Evolutionary conservation across 2,329 filamentous ascomycete genomes (phyloP), one percentile per base, ranked within the genome.

Genomic region (Colletotrichum sp.): DNA sequence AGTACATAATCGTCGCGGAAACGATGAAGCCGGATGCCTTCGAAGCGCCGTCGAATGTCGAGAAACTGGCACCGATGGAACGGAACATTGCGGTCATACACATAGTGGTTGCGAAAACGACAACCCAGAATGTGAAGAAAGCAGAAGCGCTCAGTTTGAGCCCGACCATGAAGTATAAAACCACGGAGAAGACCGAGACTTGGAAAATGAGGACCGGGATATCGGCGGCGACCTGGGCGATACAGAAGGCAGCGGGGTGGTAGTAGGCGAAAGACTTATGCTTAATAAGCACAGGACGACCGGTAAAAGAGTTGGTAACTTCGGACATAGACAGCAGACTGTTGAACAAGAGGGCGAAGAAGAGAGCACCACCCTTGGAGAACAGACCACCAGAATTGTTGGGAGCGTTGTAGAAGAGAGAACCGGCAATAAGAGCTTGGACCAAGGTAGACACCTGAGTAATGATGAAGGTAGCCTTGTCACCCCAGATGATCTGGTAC

Each of bases 331-430:
- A 88, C 2, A 94, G 81, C 9, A 95, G 83, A 72, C 89, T 87
- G 80, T 93, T 92, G 82, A 90, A 92, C 0, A 95, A 85, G 0
- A 94, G 85, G 1, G 92, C 86, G 67, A 94, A 89, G 86, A 94
- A 95, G 6, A 93, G 84, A 0, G 92, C 89, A 69, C 93, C 93
- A 0, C 89, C 88, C 79, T 93, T 93, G 79, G 90, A 81, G 81
- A 94, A 94, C 1, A 95, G 83, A 11, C 93, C 93, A 1, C 83
- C 86, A 0, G 91, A 90, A 66, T 89, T 91, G 29, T 84, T 75
- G 0, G 92, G 89, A 0, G 92, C 90, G 71, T 92, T 88, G 83
- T 94, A 95, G 83, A 95, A 95, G 5, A 94, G 86, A 0, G 92
- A 94, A 8, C 92, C 93, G 3, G 89, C 87, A 73, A 94, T 90